Percentiles rank a stretch among this genome's conserved stretches.
Conservation (phyloP, 148 eudicot species). For the Vaccinium darrowii region DNA sequence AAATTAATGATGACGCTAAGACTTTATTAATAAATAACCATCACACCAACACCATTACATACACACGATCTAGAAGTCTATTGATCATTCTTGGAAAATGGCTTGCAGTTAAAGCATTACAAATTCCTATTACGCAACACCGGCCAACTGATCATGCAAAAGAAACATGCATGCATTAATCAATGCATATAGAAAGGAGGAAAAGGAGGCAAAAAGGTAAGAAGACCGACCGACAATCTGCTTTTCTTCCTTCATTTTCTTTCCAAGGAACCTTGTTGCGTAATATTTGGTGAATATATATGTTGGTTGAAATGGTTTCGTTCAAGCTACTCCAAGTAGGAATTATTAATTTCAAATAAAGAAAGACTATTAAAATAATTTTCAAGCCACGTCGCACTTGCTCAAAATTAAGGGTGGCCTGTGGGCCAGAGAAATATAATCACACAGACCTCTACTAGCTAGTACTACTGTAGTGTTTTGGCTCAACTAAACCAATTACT, state of each 20-base stretch:
- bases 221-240: background rate
- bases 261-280: slow-evolving; percentile 5
- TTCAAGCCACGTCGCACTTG: too few species aligned
- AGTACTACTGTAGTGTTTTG: background rate
- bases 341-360: background rate
- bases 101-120: background rate
- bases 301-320: background rate
- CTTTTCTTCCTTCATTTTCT: background rate
- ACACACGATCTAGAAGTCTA: background rate
- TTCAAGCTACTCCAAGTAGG: background rate
- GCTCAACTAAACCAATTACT: background rate
- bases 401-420: background rate
- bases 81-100: background rate
- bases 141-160: background rate
- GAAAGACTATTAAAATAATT: too few species aligned
- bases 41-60: background rate
- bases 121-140: background rate
- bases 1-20: background rate
- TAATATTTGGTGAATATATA: background rate
- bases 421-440: too few species aligned
- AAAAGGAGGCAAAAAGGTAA: background rate
- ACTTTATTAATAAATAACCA: background rate
- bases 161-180: background rate
- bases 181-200: background rate
- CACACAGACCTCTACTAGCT: background rate